A percentile compares a stretch with the other conserved stretches of the same genome.
Conservation (phyloP, 169 alveolate species). For the Perkinsus chesapeaki region DNA sequence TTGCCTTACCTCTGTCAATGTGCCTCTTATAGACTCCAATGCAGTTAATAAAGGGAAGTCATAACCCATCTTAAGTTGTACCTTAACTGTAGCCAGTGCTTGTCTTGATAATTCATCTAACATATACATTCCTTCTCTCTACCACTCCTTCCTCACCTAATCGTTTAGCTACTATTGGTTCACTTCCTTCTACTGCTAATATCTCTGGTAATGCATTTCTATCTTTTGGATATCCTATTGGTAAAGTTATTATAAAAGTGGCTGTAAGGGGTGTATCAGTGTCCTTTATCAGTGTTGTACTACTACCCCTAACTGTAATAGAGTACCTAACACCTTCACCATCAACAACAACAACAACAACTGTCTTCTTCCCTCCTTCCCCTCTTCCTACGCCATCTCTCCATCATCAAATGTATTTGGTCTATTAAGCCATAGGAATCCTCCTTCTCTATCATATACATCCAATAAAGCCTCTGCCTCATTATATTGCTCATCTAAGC, state of each 20-base stretch:
- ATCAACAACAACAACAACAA: too few species aligned
- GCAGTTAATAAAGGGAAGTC: background rate
- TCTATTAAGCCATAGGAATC: background rate
- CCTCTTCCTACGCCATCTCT: background rate
- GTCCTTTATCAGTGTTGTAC: background rate
- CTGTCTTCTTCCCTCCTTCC: background rate
- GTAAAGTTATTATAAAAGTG: background rate
- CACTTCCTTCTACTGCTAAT: background rate
- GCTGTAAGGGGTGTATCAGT: background rate
- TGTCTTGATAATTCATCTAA: background rate
- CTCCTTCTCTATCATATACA: background rate
- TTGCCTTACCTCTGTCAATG: background rate
- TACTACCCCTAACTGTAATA: background rate
- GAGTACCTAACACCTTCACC: background rate
- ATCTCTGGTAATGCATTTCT: background rate
- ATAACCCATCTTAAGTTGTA: background rate
- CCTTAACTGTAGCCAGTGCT: background rate
- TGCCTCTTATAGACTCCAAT: background rate
- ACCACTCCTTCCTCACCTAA: background rate
- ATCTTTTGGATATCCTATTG: background rate
- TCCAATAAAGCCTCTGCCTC: background rate
- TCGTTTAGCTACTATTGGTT: background rate
- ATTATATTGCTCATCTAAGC: background rate
- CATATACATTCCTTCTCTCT: background rate
- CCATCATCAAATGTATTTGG: background rate